Percentiles rank a stretch among this genome's conserved stretches.
phyloP scores from a whole-genome alignment of 371 early-diverging fungal genomes.

The Capniomyces stellatus region DNA sequence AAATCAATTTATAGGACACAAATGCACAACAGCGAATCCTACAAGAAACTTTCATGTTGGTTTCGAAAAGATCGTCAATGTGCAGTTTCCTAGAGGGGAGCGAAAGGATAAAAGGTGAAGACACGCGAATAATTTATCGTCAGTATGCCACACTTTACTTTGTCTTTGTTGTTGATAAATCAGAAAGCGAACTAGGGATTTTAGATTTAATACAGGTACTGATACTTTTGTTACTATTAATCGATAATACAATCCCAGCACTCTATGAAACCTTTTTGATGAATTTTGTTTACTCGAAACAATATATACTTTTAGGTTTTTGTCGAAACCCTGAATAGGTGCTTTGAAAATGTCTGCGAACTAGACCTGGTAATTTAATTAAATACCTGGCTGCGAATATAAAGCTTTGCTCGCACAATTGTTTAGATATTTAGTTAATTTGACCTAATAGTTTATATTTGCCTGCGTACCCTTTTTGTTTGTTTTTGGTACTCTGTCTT shows the following conservation, averaged over 20 bases:
- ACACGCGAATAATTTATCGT: conserved; percentile 81
- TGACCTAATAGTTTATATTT: too few species aligned
- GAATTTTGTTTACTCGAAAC: too few species aligned
- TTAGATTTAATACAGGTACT: conserved; percentile 78
- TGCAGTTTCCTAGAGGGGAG: conserved; percentile 87
- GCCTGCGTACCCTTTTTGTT: too few species aligned
- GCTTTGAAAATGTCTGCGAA: conserved; percentile 93
- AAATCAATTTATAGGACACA: too few species aligned
- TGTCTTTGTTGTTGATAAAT: conserved; percentile 86
- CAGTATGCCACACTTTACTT: conserved; percentile 88
- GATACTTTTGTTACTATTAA: neutral
- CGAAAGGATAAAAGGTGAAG: conserved; percentile 60
- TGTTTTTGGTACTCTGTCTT: too few species aligned
- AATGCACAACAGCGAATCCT: conserved; percentile 61
- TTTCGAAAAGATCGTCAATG: conserved; percentile 61
- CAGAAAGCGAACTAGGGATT: conserved; percentile 89
- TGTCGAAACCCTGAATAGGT: conserved; percentile 82
- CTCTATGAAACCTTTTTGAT: too few species aligned
- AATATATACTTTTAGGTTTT: conserved; percentile 69
- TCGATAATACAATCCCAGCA: too few species aligned
- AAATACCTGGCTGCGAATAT: too few species aligned
- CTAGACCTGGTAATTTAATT: conserved; percentile 52
- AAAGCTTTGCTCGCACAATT: too few species aligned
- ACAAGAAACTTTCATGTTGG: conserved; percentile 64
- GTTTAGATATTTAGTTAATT: too few species aligned